Base-by-base conservation (phyloP, 345 rosid species). In the Eucalyptus guilfoylei region DNA sequence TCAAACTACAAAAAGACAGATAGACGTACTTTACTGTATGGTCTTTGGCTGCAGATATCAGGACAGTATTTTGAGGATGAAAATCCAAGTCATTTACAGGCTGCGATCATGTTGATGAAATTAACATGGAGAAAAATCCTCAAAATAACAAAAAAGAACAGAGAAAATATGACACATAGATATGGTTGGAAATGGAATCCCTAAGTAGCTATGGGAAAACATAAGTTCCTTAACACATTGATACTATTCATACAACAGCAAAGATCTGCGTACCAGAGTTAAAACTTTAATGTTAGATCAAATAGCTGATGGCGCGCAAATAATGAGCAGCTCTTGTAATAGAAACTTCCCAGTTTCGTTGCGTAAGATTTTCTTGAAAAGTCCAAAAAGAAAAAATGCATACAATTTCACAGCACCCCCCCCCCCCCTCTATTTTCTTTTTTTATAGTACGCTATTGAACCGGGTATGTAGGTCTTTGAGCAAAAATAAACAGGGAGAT, bases 71-170 rank as follows among this genome's bases (percentile, higher is more conserved):
- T 88, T 95, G 98, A 88, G 99, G 96, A 92, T 96, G 98, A 91
- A 97, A 96, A 92, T 97, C 98, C 93, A 97, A 90, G 92, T 97
- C 99, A 86, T 94, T 97, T 89, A 97, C 91, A 49, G 97, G 96
- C 97, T 97, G 94, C 93, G 91, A 55, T 88, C 14, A 89, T 91
- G 32, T 60, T 16, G 72, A 86, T 89, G 83, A 86, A 15, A 89
- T 91, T 86, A 81, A 85, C n/a, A 88, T 8, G 49, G 44, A 87
- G 87, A n/a, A 60, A 80, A 72, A 45, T 30, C 15, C 52, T 49
- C 76, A 81, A 49, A 55, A 42, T 88, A 11, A 17, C 64, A 48
- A 54, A 87, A 30, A 30, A 55, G 83, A 69, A 47, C 86, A 64
- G 32, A 19, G 30, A 37, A 76, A 76, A 1, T 37, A 76, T 40